Base-by-base conservation (phyloP, 208 protist genomes). In the Vickermania ingenoplastis region DNA sequence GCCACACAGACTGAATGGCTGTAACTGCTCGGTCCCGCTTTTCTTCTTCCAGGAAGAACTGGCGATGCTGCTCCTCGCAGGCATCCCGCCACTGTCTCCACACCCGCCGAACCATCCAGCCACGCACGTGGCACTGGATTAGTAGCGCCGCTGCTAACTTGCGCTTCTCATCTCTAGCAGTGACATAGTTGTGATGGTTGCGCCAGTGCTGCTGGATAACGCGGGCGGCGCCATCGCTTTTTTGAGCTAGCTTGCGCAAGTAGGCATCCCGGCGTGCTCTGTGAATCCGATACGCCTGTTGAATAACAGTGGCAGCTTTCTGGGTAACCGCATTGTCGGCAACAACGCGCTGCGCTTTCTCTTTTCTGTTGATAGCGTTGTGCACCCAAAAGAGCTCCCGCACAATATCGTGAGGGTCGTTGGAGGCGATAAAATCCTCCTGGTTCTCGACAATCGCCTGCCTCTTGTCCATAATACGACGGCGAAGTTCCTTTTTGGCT, bases 321-420 rank as follows among this genome's bases (percentile, higher is more conserved):
- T 26, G 50, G 5, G 50, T 54, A 13, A 21, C 50, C 21, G 5
- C 30, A n/a, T 26, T 51, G 27, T 48, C 64, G 55, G n/a, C 13
- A 13, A 65, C 51, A 4, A 45, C 36, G 17, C 36, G 36, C 36
- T 45, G 70, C 51, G 50, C 66, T 57, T 51, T 81, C 73, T 29
- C 73, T 62, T 27, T 80, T 67, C 55, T 7, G 36, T 64, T 49
- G 29, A 73, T 59, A 0, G 77, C 71, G 53, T 75, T 71, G 60
- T 86, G 59, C 25, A 75, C 69, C 88, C 88, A 92, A 76, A 95
- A 95, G n/a, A 95, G 71, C 58, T 91, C 70, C 29, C 72, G 65
- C 50, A 93, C 89, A 24, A 95, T 57, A 28, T 80, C 71, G 28
- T 75, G 65, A n/a, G 89, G 72, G 56, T 91, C 71, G 3, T 71